Evolutionary conservation across 163 green algal genomes (phyloP).

Genomic region (Trebouxia gelatinosa): DNA sequence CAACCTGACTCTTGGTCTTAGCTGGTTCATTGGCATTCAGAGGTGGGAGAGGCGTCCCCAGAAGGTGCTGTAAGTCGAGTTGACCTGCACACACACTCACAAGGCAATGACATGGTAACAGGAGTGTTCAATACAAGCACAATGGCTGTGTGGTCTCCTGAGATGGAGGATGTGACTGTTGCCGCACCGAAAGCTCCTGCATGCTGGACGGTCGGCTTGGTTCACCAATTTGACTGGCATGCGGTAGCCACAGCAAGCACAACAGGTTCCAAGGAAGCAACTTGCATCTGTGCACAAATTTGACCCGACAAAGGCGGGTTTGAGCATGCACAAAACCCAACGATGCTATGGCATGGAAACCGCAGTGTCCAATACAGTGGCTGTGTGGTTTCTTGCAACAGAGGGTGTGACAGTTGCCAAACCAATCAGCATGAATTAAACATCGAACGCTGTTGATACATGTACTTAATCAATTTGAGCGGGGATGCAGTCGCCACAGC

Average conservation of each 20-base stretch:
- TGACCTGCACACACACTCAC: neutral
- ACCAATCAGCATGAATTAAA: constrained; percentile 5
- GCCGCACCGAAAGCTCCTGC: neutral
- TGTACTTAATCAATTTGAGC: neutral
- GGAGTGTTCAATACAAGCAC: neutral
- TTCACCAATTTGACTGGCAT: constrained; percentile 3
- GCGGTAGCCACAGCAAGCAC: neutral
- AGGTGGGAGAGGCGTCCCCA: constrained; percentile 6
- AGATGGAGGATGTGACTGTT: constrained; percentile 1
- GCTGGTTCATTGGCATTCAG: constrained; percentile 5
- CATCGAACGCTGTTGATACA: neutral
- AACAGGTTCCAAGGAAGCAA: too few species aligned
- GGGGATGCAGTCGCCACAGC: neutral
- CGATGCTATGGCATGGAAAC: too few species aligned
- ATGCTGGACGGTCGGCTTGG: neutral
- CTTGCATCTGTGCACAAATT: too few species aligned
- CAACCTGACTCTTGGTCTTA: constrained; percentile 1
- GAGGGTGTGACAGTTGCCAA: too few species aligned
- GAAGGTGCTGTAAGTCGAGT: neutral
- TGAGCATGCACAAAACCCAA: too few species aligned
- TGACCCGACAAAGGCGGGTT: too few species aligned
- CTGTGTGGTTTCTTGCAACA: too few species aligned
- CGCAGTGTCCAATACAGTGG: too few species aligned
- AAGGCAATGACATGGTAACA: neutral
- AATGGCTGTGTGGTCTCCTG: constrained; percentile 1